Evolutionary conservation across 2,329 filamentous ascomycete genomes (phyloP).

Genomic region (Fusarium duplospermum): DNA sequence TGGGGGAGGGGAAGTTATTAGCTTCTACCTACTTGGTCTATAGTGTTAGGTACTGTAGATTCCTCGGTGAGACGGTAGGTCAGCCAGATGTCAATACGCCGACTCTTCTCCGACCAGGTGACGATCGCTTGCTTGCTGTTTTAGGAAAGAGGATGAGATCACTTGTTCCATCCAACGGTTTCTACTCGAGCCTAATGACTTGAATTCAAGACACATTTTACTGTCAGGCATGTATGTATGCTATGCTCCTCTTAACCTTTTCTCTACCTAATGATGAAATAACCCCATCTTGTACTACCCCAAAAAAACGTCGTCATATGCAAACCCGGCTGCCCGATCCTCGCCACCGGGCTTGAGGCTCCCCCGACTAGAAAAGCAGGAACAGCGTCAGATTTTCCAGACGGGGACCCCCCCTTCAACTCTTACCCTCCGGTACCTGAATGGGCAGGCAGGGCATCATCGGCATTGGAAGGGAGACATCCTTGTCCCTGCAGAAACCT

Average conservation of each 20-base stretch:
- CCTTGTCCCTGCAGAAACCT: constrained; percentile 27
- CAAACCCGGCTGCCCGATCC: constrained; percentile 1
- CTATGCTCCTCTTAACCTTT: background rate
- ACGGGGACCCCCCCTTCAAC: background rate
- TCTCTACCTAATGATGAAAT: background rate
- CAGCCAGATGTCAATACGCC: constrained; percentile 18
- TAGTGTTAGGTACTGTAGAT: background rate
- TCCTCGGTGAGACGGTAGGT: constrained; percentile 31
- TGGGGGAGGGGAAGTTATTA: constrained; percentile 23
- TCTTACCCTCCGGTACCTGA: constrained; percentile 13
- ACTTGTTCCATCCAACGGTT: background rate
- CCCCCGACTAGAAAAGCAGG: constrained; percentile 4
- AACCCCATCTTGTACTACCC: background rate
- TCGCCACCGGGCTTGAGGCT: constrained; percentile 11
- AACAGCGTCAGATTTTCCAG: background rate
- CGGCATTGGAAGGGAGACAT: constrained; percentile 25
- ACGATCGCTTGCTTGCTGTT: constrained; percentile 10
- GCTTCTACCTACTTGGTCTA: background rate
- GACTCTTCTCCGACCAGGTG: constrained; percentile 30
- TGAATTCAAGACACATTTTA: background rate
- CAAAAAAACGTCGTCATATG: background rate
- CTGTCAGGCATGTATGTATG: background rate
- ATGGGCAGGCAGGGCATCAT: constrained; percentile 17
- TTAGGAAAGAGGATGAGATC: constrained; percentile 23
- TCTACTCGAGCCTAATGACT: background rate